These are phyloP conservation scores for Botrytis sinoallii DNA, from an alignment of 2,329 filamentous ascomycete species.

Conservation along the genomic window DNA sequence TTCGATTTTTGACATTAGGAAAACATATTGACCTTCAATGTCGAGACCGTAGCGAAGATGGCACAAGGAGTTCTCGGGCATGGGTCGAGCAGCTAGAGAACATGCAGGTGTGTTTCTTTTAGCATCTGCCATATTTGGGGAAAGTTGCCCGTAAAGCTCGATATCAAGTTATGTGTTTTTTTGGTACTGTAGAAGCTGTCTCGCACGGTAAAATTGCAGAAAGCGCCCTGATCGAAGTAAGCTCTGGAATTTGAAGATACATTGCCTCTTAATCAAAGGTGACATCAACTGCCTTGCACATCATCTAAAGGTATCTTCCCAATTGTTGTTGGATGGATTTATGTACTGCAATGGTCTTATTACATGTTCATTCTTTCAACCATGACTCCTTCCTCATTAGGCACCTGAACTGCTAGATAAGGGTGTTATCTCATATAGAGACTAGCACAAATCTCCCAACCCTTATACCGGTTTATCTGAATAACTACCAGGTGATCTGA, in stretches of 20 bases:
- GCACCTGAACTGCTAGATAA: not conserved
- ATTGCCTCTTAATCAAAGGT: not conserved
- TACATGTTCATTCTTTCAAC: not conserved
- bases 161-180: no score
- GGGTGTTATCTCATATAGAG: not conserved
- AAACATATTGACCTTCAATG: rapidly evolving
- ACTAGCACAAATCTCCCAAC: not conserved
- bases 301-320: not conserved
- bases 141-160: not conserved
- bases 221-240: rapidly evolving
- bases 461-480: not conserved
- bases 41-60: no score
- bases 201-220: not conserved
- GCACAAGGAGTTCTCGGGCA: no score
- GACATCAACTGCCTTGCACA: not conserved
- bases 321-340: not conserved
- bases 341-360: not conserved
- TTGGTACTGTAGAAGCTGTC: not conserved
- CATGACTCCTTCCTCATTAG: not conserved
- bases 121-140: not conserved
- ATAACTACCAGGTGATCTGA: not conserved
- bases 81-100: not conserved
- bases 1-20: not conserved
- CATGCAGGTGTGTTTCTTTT: not conserved
- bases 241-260: not conserved